These are phyloP conservation scores for Vanilla planifolia DNA, from an alignment of 106 monocot genomes.

Conservation along the genomic window DNA sequence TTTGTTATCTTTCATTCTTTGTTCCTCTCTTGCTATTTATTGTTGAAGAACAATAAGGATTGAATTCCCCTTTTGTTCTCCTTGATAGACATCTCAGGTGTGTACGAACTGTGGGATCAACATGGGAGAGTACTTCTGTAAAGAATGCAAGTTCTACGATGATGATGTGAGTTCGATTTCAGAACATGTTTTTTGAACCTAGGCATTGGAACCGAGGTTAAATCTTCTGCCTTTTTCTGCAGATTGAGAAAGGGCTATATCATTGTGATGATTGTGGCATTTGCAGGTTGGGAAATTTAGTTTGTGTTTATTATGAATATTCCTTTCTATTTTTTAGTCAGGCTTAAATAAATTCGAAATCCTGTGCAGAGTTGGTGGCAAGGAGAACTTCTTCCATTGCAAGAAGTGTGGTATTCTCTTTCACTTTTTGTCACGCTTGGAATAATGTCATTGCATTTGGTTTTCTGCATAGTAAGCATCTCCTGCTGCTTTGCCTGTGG, in stretches of 20 bases:
- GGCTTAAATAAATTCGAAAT: background rate
- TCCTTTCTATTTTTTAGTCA: background rate
- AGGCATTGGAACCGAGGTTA: background rate
- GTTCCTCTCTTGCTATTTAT: background rate
- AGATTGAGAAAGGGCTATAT: conserved; percentile 56
- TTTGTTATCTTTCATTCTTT: background rate
- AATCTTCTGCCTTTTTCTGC: conserved; percentile 4
- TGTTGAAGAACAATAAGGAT: background rate
- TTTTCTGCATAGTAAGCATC: background rate
- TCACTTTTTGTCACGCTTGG: background rate
- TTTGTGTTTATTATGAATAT: background rate
- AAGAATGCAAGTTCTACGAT: conserved; percentile 76
- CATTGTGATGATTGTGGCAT: conserved; percentile 85
- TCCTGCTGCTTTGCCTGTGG: background rate
- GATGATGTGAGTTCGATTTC: conserved; percentile 49
- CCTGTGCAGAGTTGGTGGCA: conserved; percentile 51
- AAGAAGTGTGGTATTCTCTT: conserved; percentile 51
- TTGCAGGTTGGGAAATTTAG: conserved; percentile 41
- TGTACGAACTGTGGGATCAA: conserved; percentile 78
- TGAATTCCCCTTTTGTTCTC: background rate
- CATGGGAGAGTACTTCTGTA: conserved; percentile 82
- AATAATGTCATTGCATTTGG: background rate
- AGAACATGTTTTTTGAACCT: background rate
- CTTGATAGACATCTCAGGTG: conserved; percentile 36
- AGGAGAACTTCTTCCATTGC: conserved; percentile 76